A percentile compares a stretch with the other conserved stretches of the same genome.
Evolutionary conservation across 179 eudicot genomes (phyloP).

Genomic region (Beta corolliflora): DNA sequence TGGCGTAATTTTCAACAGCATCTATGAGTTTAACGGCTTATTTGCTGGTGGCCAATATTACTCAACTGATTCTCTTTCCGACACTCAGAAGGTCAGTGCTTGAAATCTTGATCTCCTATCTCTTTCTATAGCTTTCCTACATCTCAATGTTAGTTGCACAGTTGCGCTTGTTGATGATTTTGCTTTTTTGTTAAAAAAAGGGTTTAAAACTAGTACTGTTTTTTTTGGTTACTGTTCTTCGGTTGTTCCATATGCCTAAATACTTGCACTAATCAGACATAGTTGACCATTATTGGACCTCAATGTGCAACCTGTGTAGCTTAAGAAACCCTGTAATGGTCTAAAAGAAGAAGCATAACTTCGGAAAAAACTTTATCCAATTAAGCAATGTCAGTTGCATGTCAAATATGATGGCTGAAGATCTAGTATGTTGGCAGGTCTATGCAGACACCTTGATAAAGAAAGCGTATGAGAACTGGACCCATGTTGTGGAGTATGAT

Average conservation of each 20-base stretch:
- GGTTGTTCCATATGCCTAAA: background rate
- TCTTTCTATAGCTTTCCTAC: background rate
- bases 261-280: background rate
- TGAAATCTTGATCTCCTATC: background rate
- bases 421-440: constrained; percentile 40
- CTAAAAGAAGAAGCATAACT: background rate
- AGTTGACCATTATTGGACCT: too few species aligned
- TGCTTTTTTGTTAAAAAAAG: background rate
- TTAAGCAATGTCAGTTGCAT: background rate
- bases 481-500: constrained; percentile 69
- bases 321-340: background rate
- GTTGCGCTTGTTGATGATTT: background rate
- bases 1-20: constrained; percentile 65
- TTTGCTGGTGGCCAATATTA: constrained; percentile 62
- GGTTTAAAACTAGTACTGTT: background rate
- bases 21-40: constrained; percentile 72
- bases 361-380: background rate
- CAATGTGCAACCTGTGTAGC: background rate
- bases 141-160: background rate
- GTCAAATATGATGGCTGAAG: constrained; percentile 1
- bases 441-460: constrained; percentile 67
- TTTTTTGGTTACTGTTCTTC: too few species aligned
- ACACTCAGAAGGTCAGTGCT: constrained; percentile 60
- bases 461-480: constrained; percentile 74
- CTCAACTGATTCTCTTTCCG: constrained; percentile 59